Conservation (phyloP, 208 protist genomes). For the Spongospora subterranea region DNA sequence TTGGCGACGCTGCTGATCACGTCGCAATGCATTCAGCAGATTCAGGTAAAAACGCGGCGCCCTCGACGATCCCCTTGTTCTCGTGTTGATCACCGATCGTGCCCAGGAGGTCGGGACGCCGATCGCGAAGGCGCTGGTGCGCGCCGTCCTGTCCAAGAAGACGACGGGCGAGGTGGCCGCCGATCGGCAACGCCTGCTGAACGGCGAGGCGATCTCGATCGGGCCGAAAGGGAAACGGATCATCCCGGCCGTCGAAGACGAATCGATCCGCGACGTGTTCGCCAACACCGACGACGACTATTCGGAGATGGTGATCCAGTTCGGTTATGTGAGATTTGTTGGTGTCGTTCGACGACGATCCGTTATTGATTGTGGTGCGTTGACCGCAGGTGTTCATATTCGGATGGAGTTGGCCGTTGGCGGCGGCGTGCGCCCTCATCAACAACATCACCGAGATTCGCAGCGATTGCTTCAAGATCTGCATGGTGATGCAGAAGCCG, state of each 20-base stretch:
- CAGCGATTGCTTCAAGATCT: slow-evolving; percentile 44
- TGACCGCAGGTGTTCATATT: background rate
- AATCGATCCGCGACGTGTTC: slow-evolving; percentile 6
- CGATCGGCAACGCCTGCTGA: background rate
- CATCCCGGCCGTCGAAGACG: slow-evolving; percentile 11
- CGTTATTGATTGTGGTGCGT: background rate
- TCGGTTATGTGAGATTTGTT: background rate
- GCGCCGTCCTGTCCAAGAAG: slow-evolving; percentile 15
- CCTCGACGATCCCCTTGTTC: background rate
- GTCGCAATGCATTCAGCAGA: background rate
- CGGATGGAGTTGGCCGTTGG: slow-evolving; percentile 42
- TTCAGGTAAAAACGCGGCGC: background rate
- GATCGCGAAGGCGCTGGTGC: background rate
- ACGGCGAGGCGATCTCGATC: background rate
- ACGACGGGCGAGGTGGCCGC: background rate
- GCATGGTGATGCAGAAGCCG: slow-evolving; percentile 46
- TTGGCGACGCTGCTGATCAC: slow-evolving; percentile 38
- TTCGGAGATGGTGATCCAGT: slow-evolving; percentile 52
- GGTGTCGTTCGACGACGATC: background rate
- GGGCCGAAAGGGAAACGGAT: background rate
- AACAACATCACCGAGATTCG: slow-evolving; percentile 48
- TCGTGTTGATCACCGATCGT: background rate
- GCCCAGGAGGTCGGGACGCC: slow-evolving; percentile 32
- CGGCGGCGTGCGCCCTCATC: background rate
- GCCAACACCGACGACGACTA: slow-evolving; percentile 47